Evolutionary conservation across 495 filamentous ascomycete genomes (phyloP), one percentile per base, ranked within the genome.

Genomic region (Stereocaulon alpinum): DNA sequence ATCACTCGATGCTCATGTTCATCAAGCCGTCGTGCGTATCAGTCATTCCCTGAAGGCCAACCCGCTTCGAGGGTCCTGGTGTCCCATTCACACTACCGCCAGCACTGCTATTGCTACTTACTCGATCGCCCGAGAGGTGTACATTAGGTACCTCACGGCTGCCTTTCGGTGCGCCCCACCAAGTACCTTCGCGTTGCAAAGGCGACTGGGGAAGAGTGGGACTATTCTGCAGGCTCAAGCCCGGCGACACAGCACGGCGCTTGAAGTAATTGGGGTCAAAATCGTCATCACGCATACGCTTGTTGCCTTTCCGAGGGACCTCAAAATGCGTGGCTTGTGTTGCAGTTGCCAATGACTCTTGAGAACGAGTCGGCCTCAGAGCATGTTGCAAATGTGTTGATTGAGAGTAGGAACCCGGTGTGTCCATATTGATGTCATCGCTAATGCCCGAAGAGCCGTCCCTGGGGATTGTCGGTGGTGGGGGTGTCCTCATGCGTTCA

Each of bases 11-110:
- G 68, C 88, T 96, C 90, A 98, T 92, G 66, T 93, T 90, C 88
- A 95, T 96, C 63, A 97, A 77, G 22, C 91, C 88, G 73, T 97
- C 93, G 66, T 89, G 87, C 4, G 94, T 93, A 73, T 97, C 94
- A 51, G 77, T 88, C 89, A 97, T 96, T 0, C 93, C 93, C 70
- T 97, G 93, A 55, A 94, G 79, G 22, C 94, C 95, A 30, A 97
- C 77, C 55, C 92, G 77, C 61, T 87, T 88, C 30, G 78, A 68
- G 14, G 74, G 73, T 24, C 75, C 75, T 2, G 70, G 55, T 43
- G 69, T 59, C 50, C 71, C 67, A 55, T 69, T 72, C 48, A 71
- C 69, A 56, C 68, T 67, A 15, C 63, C 60, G 24, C 58, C 53
- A 37, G 49, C 30, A 32, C 69, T 76, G 15, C 73, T 74, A 30